phyloP scores from a whole-genome alignment of 73 alveolate genomes.

The Urostyla sp. region DNA sequence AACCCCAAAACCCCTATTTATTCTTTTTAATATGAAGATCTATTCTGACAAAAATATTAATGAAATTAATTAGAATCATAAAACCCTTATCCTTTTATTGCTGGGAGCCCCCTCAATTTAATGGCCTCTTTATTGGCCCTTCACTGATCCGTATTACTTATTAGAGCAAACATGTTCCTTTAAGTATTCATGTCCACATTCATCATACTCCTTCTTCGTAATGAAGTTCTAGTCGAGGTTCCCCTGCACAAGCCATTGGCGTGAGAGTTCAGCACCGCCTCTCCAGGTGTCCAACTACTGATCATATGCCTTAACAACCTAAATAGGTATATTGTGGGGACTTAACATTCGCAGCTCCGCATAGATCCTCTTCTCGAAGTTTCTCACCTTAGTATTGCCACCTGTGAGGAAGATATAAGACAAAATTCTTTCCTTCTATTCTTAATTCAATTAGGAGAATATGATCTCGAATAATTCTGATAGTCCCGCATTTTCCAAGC shows the following conservation, averaged over 20 bases:
- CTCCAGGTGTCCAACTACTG: constrained; percentile 91
- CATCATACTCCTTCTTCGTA: constrained; percentile 74
- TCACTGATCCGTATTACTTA: constrained; percentile 31
- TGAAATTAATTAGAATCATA: too few relatives aligned
- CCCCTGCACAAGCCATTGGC: neutral
- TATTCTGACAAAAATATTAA: too few relatives aligned
- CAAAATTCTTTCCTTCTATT: constrained; percentile 59
- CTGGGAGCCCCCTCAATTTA: too few relatives aligned
- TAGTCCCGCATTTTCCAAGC: constrained; percentile 91
- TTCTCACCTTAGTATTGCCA: constrained; percentile 82
- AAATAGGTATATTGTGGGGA: constrained; percentile 66
- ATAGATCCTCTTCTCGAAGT: constrained; percentile 79
- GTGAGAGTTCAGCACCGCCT: constrained; percentile 87
- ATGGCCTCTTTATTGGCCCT: too few relatives aligned
- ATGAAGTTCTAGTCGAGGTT: constrained; percentile 57
- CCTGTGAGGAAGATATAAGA: constrained; percentile 85
- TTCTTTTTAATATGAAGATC: too few relatives aligned
- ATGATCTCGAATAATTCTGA: constrained; percentile 80
- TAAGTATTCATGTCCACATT: constrained; percentile 75
- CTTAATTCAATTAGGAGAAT: constrained; percentile 57
- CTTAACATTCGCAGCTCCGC: constrained; percentile 82
- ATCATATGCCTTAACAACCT: constrained; percentile 81
- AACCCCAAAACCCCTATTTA: too few relatives aligned
- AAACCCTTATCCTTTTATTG: too few relatives aligned
- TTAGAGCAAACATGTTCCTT: constrained; percentile 74